Conservation (phyloP, 768 basidiomycete genomes). For the Auriculariales sp. region DNA sequence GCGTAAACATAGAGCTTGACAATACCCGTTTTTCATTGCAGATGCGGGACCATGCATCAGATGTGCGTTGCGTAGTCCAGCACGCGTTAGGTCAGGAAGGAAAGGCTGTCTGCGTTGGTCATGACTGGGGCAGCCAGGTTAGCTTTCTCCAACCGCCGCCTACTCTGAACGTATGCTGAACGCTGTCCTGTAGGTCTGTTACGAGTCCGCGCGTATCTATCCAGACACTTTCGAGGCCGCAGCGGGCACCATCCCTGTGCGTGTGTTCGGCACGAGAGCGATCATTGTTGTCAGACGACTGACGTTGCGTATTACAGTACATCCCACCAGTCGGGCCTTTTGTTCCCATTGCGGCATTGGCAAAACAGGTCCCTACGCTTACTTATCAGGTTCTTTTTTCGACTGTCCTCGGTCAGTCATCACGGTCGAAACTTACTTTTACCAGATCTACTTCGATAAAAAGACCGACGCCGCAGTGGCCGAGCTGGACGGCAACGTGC, state of each 20-base stretch:
- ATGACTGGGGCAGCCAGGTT: slow-evolving; percentile 59
- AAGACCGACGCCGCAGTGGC: slow-evolving; percentile 30
- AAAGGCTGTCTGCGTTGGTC: slow-evolving; percentile 49
- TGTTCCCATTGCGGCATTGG: slow-evolving; percentile 27
- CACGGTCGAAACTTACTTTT: neutral
- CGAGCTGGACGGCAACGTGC: slow-evolving; percentile 43
- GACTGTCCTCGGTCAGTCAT: neutral
- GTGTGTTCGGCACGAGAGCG: neutral
- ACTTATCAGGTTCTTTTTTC: slow-evolving; percentile 23
- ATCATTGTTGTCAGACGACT: neutral
- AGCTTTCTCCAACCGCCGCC: too few relatives aligned
- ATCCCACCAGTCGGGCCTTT: slow-evolving; percentile 37
- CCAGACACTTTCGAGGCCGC: slow-evolving; percentile 51
- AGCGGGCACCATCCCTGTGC: slow-evolving; percentile 23
- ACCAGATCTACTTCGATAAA: slow-evolving; percentile 46
- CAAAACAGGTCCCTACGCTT: slow-evolving; percentile 31
- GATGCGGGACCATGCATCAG: slow-evolving; percentile 44
- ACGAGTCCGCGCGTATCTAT: slow-evolving; percentile 50
- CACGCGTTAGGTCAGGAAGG: slow-evolving; percentile 27
- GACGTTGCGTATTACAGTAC: slow-evolving; percentile 29
- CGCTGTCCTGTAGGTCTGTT: too few relatives aligned
- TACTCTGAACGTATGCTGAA: too few relatives aligned
- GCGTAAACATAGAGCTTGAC: too few relatives aligned
- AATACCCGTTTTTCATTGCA: too few relatives aligned
- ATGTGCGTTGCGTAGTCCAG: slow-evolving; percentile 47